phyloP scores from a whole-genome alignment of 805 yeast species.

The Yarrowia yakushimensis region DNA sequence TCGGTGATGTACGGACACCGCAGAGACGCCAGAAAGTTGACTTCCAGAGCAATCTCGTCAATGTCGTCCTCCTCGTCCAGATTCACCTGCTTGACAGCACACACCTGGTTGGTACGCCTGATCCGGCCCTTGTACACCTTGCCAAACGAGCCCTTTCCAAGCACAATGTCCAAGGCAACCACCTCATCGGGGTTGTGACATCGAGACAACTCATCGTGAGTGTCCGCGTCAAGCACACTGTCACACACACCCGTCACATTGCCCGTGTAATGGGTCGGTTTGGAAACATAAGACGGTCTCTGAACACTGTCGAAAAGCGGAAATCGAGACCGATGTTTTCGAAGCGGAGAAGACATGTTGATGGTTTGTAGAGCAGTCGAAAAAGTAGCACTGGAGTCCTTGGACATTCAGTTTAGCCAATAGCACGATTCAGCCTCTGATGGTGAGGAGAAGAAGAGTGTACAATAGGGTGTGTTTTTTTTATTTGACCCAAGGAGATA shows the following conservation, averaged over 20 bases:
- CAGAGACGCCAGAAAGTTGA: conserved; percentile 65
- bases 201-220: not conserved
- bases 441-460: not conserved
- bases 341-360: conserved; percentile 4
- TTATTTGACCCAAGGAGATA: no score
- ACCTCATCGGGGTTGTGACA: conserved; percentile 8
- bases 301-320: conserved; percentile 16
- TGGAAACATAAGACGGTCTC: not conserved
- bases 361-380: conserved; percentile 2
- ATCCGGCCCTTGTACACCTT: conserved; percentile 35
- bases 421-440: no score
- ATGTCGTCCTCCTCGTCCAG: conserved; percentile 74
- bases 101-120: conserved; percentile 42
- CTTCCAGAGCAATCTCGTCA: conserved; percentile 67
- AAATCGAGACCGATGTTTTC: conserved; percentile 1
- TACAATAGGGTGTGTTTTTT: no score
- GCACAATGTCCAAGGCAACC: conserved; percentile 2
- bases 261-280: not conserved
- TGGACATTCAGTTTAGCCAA: not conserved
- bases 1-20: conserved; percentile 65
- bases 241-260: not conserved
- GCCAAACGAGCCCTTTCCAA: conserved; percentile 34
- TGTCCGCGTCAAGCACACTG: not conserved
- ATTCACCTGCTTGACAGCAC: conserved; percentile 82
- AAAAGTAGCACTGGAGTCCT: not conserved